Conservation (phyloP, 2,329 filamentous ascomycete genomes). For the Aspergillus clavatus region DNA sequence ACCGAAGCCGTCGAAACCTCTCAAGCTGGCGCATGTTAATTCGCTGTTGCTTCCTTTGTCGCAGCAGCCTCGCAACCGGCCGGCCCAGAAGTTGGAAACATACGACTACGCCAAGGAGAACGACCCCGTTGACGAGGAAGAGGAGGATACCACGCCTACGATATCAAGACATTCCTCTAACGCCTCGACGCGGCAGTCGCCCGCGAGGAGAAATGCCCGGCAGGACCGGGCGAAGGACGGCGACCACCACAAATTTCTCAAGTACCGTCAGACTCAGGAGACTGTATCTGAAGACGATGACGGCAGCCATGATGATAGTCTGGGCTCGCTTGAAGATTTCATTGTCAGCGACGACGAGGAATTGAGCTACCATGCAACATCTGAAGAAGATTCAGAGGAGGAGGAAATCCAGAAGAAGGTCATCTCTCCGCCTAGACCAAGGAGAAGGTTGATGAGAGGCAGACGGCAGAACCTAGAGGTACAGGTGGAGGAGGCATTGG, state of each 20-base stretch:
- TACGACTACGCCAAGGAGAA: slow-evolving; percentile 35
- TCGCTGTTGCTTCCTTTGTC: slow-evolving; percentile 29
- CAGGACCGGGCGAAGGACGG: slow-evolving; percentile 11
- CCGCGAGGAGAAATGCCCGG: slow-evolving; percentile 13
- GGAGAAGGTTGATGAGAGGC: slow-evolving; percentile 33
- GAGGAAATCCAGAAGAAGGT: slow-evolving; percentile 16
- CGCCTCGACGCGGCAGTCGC: slow-evolving; percentile 16
- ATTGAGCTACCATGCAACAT: slow-evolving; percentile 31
- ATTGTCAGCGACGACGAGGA: slow-evolving; percentile 40
- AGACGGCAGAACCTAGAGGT: slow-evolving; percentile 22
- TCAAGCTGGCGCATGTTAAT: slow-evolving; percentile 31
- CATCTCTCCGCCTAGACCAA: slow-evolving; percentile 20
- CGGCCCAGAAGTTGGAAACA: slow-evolving; percentile 23
- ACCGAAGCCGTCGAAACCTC: slow-evolving; percentile 18
- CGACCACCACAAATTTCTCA: slow-evolving; percentile 9
- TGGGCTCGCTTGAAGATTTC: slow-evolving; percentile 38
- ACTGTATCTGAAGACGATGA: slow-evolving; percentile 21
- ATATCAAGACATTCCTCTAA: slow-evolving; percentile 19
- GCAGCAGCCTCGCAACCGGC: slow-evolving; percentile 19
- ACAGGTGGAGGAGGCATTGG: slow-evolving; percentile 14
- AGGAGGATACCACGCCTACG: slow-evolving; percentile 10
- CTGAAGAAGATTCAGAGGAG: slow-evolving; percentile 27
- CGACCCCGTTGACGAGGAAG: slow-evolving; percentile 25
- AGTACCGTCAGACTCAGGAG: slow-evolving; percentile 15
- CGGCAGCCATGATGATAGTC: slow-evolving; percentile 26